Conservation (phyloP, 495 filamentous ascomycete genomes). For the Xylaria curta region DNA sequence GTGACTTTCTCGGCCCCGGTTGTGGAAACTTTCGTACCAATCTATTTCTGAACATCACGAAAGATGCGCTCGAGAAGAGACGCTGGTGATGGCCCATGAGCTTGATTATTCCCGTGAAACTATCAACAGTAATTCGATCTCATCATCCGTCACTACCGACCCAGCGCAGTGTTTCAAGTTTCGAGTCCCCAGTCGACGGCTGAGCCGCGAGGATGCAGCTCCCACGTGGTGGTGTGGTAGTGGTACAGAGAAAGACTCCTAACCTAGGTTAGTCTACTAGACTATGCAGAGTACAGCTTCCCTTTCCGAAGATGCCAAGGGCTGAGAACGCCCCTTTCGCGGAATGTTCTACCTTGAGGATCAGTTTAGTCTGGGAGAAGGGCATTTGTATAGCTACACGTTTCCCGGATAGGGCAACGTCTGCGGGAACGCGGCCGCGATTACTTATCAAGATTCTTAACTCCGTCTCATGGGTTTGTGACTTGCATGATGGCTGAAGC, state of each 20-base stretch:
- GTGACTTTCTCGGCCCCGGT: background rate
- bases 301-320: constrained; percentile 3
- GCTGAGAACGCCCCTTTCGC: background rate
- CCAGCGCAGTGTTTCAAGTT: background rate
- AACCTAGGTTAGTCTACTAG: background rate
- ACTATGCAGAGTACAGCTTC: constrained; percentile 2
- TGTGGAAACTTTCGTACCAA: background rate
- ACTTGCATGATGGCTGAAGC: constrained; percentile 9
- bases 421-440: background rate
- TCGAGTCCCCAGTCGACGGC: background rate
- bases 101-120: background rate
- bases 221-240: constrained; percentile 19
- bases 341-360: background rate
- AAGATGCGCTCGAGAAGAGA: background rate
- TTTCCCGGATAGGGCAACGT: background rate
- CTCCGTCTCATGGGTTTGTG: background rate
- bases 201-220: constrained; percentile 13
- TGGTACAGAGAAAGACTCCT: background rate
- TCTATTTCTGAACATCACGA: background rate
- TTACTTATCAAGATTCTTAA: constrained; percentile 9
- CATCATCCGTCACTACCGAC: background rate
- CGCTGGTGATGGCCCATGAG: background rate
- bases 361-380: background rate
- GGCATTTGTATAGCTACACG: background rate
- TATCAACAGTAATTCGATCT: background rate